These are phyloP conservation scores for Ligustrum vulgare DNA, from an alignment of 257 asterid species.

Conservation along the genomic window DNA sequence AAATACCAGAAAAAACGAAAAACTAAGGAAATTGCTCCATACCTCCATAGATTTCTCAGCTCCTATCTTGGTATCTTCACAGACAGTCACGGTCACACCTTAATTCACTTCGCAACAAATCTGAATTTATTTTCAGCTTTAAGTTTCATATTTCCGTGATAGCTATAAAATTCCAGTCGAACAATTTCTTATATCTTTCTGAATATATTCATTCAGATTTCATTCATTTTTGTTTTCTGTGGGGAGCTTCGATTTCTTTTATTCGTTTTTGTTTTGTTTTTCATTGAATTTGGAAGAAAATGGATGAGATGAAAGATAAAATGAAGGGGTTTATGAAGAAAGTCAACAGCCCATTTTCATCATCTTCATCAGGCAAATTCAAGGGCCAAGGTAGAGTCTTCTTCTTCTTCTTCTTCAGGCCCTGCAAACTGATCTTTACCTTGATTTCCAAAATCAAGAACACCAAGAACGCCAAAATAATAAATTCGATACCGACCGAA, in stretches of 20 bases:
- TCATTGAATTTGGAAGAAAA: constrained; percentile 25
- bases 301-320: constrained; percentile 89
- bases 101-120: not conserved
- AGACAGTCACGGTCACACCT: not conserved
- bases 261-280: not conserved
- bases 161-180: not conserved
- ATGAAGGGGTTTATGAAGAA: constrained; percentile 92
- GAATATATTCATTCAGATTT: not conserved
- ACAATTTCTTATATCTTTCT: not conserved
- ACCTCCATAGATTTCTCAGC: constrained; percentile 23
- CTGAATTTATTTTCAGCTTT: not conserved
- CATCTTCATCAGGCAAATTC: constrained; percentile 75
- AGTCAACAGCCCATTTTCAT: constrained; percentile 66
- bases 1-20: no score
- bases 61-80: not conserved
- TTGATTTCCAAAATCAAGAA: no score
- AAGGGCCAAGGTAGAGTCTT: constrained; percentile 82
- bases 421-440: no score
- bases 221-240: not conserved
- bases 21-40: no score
- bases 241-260: constrained; percentile 1
- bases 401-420: constrained; percentile 37
- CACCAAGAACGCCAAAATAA: no score
- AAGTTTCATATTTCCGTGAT: not conserved
- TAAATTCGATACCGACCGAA: no score